Evolutionary conservation across 306 rosid species (phyloP).

Genomic region (Purshia tridentata): DNA sequence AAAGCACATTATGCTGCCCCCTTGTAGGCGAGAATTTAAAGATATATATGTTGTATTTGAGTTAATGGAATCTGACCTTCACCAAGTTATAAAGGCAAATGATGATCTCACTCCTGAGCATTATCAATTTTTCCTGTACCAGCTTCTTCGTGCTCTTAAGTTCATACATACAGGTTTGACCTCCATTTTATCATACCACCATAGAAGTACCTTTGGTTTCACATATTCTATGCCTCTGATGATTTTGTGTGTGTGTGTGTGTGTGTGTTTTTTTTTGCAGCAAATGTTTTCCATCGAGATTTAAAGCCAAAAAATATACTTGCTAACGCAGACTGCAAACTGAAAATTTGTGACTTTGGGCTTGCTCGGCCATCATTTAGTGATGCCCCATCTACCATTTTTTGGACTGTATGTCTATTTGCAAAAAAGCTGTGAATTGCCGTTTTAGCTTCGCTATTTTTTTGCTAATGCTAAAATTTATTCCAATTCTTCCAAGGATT

Average conservation of each 20-base stretch:
- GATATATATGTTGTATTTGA: conserved; percentile 68
- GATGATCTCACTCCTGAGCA: conserved; percentile 63
- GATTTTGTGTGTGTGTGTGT: not conserved
- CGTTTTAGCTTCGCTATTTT: not conserved
- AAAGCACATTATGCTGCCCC: conserved; percentile 70
- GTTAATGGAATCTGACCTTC: conserved; percentile 72
- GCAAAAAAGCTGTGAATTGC: not conserved
- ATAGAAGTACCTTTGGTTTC: conserved; percentile 5
- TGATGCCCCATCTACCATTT: conserved; percentile 62
- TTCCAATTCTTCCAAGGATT: conserved; percentile 43
- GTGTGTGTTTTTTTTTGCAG: conserved; percentile 25
- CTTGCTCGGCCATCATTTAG: conserved; percentile 62
- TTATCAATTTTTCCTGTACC: conserved; percentile 61
- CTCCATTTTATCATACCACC: conserved; percentile 4
- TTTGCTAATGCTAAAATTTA: not conserved
- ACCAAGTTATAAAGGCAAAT: conserved; percentile 59
- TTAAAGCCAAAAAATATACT: conserved; percentile 74
- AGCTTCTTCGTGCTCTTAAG: conserved; percentile 70
- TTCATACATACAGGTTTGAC: conserved; percentile 64
- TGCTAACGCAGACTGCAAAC: conserved; percentile 73
- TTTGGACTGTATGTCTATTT: conserved; percentile 56
- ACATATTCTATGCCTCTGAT: conserved; percentile 11
- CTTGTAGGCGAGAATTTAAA: conserved; percentile 59
- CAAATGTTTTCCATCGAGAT: conserved; percentile 62
- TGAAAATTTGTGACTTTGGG: conserved; percentile 70